Conservation (phyloP, 23 red algal species). For the Cyanidiococcus yangmingshanensis region DNA sequence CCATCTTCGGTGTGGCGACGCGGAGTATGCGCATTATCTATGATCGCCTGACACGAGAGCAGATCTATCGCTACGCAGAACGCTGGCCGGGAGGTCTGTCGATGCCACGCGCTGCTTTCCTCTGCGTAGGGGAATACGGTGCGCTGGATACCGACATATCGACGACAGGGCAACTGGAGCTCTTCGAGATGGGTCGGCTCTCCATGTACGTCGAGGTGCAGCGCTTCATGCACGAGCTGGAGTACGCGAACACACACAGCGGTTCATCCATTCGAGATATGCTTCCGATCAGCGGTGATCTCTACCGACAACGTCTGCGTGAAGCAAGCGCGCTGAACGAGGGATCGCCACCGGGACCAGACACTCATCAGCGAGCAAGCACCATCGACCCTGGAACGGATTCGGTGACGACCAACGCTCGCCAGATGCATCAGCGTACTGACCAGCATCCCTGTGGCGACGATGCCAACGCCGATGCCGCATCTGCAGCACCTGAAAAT, state of each 20-base stretch:
- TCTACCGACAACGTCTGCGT: background rate
- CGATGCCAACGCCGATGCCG: background rate
- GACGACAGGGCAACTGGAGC: constrained; percentile 3
- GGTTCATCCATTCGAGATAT: background rate
- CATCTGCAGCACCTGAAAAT: background rate
- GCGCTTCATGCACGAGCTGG: constrained; percentile 17
- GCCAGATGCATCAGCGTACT: background rate
- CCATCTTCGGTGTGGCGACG: constrained; percentile 10
- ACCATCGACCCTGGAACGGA: background rate
- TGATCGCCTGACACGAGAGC: constrained; percentile 2
- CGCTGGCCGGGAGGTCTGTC: background rate
- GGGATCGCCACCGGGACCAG: background rate
- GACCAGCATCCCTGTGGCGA: background rate
- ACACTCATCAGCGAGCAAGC: too few relatives aligned
- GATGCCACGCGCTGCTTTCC: constrained; percentile 6
- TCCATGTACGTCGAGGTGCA: constrained; percentile 14
- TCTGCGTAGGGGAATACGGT: constrained; percentile 15
- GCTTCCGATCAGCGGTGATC: background rate
- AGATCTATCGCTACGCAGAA: constrained; percentile 7
- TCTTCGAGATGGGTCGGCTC: constrained; percentile 13
- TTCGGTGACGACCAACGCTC: background rate
- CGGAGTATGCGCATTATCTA: constrained; percentile 15
- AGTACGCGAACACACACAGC: background rate
- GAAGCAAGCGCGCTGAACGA: background rate
- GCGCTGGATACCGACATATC: constrained; percentile 4